Evolutionary conservation across 2,329 filamentous ascomycete species (phyloP).

Genomic region (Aspergillus pseudotamarii): DNA sequence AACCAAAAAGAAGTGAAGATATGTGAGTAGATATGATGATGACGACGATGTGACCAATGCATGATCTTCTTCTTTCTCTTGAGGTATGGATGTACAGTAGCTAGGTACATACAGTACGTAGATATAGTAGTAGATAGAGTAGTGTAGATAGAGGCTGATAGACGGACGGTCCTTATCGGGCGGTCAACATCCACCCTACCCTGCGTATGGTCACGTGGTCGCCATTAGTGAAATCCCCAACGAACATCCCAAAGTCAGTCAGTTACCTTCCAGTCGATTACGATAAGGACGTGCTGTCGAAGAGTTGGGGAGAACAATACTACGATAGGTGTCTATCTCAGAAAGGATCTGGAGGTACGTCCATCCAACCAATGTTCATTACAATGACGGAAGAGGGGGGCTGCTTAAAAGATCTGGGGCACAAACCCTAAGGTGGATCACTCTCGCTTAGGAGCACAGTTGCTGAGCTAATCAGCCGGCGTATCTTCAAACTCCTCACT

Average conservation of each 20-base stretch:
- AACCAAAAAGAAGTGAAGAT: constrained; percentile 4
- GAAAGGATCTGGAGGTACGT: background rate
- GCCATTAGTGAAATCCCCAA: background rate
- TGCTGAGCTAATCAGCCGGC: constrained; percentile 44
- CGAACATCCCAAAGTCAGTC: background rate
- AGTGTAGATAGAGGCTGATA: background rate
- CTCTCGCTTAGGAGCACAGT: constrained; percentile 43
- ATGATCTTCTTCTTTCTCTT: background rate
- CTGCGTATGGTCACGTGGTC: background rate
- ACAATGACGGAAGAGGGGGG: background rate
- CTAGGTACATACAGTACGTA: background rate
- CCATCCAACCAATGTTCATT: background rate
- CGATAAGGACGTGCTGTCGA: background rate
- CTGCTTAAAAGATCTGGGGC: constrained; percentile 22
- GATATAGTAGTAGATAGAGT: too few relatives aligned
- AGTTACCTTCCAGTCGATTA: background rate
- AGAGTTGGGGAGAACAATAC: background rate
- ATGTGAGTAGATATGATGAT: background rate
- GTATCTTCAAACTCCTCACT: constrained; percentile 44
- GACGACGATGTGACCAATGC: background rate
- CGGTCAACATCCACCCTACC: background rate
- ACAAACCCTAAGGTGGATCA: constrained; percentile 42
- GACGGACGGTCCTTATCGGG: background rate
- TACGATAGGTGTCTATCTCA: background rate
- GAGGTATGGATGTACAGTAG: background rate